Evolutionary conservation across 805 yeast species (phyloP), one percentile per base, ranked within the genome.

Genomic region (Ogataea thermomethanolica): DNA sequence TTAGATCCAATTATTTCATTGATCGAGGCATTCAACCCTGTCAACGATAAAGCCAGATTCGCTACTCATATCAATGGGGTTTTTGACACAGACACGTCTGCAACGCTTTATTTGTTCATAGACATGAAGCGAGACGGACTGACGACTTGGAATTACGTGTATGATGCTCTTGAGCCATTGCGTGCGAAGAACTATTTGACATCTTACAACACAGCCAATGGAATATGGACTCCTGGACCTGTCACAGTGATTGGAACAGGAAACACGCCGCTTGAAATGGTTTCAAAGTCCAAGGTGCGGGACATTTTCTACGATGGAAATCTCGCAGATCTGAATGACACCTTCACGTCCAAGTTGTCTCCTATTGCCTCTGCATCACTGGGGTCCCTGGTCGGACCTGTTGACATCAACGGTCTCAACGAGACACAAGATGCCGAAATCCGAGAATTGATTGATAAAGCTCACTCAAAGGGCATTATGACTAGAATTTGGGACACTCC

Each of bases 401-500:
- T 51, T 11, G 42, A 30, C 14, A 28, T 46, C 30, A 14, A 42
- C 25, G 69, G 73, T 2, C 60, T 78, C 27, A 58, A 56, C 15
- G 45, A 44, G 0, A 50, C 50, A 1, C 76, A 76, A 43, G 40
- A 53, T 30, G 41, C 30, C 1, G 49, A 23, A 8, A 46, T 75
- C 17, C 46, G 48, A 15, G 25, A 42, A 4, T 48, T 47, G 21
- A 57, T 76, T 14, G 59, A 61, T 8, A 36, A 43, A 11, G 81
- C 85, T 2, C 86, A 81, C 49, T 52, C 58, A 2, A 43, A 62
- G 35, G 76, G 77, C 9, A 51, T 82, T 29, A 67, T 70, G 48
- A 74, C 86, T 0, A 65, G 91, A 41, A 64, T 82, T 23, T 84
- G 90, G 90, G 89, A 81, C 13, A 79, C 78, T 7, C 80, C 86